Conservation (phyloP, 116 monocot genomes). For the Cymodocea nodosa region DNA sequence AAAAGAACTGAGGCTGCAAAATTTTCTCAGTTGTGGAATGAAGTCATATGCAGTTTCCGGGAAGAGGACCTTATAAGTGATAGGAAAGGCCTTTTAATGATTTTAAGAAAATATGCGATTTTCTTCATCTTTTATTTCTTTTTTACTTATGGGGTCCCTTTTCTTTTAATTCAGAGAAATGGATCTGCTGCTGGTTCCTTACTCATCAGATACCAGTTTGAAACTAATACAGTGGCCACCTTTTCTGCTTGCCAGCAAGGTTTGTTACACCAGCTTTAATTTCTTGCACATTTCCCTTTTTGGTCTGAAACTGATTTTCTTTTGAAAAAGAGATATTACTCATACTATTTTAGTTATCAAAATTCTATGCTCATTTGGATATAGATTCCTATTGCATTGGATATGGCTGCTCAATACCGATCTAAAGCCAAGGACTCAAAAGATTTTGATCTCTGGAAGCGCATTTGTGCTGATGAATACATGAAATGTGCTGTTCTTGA, state of each 20-base stretch:
- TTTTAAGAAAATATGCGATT: not conserved
- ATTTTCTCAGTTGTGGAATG: conserved; percentile 99
- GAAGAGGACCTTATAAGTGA: conserved; percentile 98
- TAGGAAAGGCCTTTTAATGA: conserved; percentile 35
- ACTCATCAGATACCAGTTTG: conserved; percentile 82
- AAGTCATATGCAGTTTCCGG: conserved; percentile 91
- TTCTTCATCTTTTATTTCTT: not conserved
- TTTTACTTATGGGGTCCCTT: not conserved
- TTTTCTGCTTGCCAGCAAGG: conserved; percentile 99
- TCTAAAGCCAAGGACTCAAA: conserved; percentile 30
- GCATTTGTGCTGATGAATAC: conserved; percentile 96
- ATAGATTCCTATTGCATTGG: conserved; percentile 95
- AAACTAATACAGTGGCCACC: conserved; percentile 97
- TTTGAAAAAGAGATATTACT: not conserved
- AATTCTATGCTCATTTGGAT: not conserved
- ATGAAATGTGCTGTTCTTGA: conserved; percentile 99
- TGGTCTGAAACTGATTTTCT: not conserved
- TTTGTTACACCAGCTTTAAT: conserved; percentile 11
- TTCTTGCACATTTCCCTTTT: not conserved
- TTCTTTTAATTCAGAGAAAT: conserved; percentile 76
- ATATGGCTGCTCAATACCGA: conserved; percentile 94
- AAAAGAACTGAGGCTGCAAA: conserved; percentile 94
- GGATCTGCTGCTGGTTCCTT: conserved; percentile 93
- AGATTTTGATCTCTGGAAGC: conserved; percentile 94
- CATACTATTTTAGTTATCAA: not conserved